Percentiles rank a stretch among this genome's conserved stretches.
These are phyloP conservation scores for Talaromyces proteolyticus DNA, from an alignment of 495 filamentous ascomycete species.

Conservation along the genomic window DNA sequence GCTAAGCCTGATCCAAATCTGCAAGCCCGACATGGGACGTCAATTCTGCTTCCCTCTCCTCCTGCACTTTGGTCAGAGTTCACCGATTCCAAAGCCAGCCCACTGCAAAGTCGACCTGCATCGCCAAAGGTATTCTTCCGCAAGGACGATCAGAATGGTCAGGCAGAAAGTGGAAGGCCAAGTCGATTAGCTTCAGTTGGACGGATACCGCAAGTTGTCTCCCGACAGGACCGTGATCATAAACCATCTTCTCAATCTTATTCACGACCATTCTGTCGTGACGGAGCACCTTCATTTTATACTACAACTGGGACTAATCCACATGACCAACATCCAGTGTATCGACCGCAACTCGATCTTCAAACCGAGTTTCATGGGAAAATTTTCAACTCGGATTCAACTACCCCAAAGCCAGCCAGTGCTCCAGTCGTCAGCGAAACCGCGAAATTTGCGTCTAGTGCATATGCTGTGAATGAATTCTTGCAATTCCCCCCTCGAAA, in stretches of 20 bases:
- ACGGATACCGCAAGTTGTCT: constrained; percentile 84
- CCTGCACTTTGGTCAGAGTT: constrained; percentile 44
- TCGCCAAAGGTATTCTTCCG: constrained; percentile 37
- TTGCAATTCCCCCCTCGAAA: constrained; percentile 68
- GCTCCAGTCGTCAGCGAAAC: constrained; percentile 23
- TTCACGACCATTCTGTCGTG: constrained; percentile 67
- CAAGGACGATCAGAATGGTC: constrained; percentile 19
- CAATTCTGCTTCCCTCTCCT: constrained; percentile 49
- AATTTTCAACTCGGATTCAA: constrained; percentile 17
- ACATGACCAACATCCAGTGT: constrained; percentile 9
- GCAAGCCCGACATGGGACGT: constrained; percentile 37
- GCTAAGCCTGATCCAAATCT: constrained; percentile 14
- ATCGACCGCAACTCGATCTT: constrained; percentile 21
- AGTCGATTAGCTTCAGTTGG: constrained; percentile 72
- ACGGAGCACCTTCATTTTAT: constrained; percentile 23
- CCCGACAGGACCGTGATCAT: constrained; percentile 59
- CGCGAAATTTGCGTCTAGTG: constrained; percentile 30
- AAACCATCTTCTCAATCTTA: constrained; percentile 74
- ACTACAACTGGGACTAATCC: constrained; percentile 11
- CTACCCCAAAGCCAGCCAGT: constrained; percentile 32
- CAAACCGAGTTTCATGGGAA: constrained; percentile 14
- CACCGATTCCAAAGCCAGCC: constrained; percentile 27
- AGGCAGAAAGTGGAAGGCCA: constrained; percentile 17
- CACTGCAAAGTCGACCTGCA: constrained; percentile 21
- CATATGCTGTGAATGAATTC: constrained; percentile 50